Percentiles rank a stretch among this genome's conserved stretches.
Conservation (phyloP, 306 rosid species). For the Hylodesmum podocarpum region DNA sequence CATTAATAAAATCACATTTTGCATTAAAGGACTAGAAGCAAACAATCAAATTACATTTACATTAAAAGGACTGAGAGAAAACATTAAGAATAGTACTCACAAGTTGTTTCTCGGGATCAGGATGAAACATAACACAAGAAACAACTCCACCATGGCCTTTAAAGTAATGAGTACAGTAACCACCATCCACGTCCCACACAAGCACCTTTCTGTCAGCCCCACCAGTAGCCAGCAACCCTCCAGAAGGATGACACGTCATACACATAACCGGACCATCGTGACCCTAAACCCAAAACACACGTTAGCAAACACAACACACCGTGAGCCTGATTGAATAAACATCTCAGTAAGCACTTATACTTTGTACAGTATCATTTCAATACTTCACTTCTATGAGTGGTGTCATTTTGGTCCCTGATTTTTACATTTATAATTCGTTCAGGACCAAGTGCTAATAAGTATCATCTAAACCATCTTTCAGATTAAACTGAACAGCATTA, state of each 20-base stretch:
- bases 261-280: conserved; percentile 97
- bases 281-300: conserved; percentile 50
- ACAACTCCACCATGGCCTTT: conserved; percentile 87
- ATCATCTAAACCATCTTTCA: too few relatives aligned
- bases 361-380: too few relatives aligned
- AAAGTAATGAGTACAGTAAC: conserved; percentile 89
- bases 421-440: too few relatives aligned
- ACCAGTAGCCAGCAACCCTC: conserved; percentile 87
- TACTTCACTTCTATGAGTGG: too few relatives aligned
- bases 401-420: too few relatives aligned
- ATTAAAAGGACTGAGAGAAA: background rate
- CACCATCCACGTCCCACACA: conserved; percentile 95
- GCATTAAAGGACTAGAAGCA: conserved; percentile 6
- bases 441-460: too few relatives aligned
- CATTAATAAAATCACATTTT: background rate
- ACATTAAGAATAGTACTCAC: conserved; percentile 46
- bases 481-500: too few relatives aligned
- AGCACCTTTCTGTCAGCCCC: conserved; percentile 94
- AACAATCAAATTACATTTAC: background rate
- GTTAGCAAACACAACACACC: background rate
- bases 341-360: too few relatives aligned
- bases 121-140: conserved; percentile 79
- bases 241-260: conserved; percentile 83
- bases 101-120: conserved; percentile 64
- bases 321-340: too few relatives aligned